Percentiles rank a stretch among this genome's conserved stretches.
These are phyloP conservation scores for Trypanosoma grayi DNA, from an alignment of 208 protist species.

Conservation along the genomic window DNA sequence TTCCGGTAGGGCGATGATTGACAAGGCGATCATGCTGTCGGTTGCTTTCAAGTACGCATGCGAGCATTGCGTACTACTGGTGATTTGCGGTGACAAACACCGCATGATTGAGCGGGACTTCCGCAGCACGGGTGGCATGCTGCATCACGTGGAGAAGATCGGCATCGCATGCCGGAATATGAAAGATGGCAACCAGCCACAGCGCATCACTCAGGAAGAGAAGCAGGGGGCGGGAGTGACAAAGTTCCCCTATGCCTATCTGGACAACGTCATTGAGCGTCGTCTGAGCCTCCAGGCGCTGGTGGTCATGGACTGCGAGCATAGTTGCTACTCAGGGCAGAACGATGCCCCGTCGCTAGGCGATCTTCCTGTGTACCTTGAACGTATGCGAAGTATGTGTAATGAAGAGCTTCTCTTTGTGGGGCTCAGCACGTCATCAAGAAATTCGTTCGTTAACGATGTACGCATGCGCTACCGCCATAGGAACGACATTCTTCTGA, in stretches of 20 bases:
- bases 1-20: slow-evolving; percentile 23
- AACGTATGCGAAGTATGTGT: slow-evolving; percentile 77
- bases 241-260: slow-evolving; percentile 73
- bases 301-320: slow-evolving; percentile 63
- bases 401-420: slow-evolving; percentile 92
- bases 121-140: slow-evolving; percentile 11
- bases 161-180: background rate
- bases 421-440: slow-evolving; percentile 55
- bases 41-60: slow-evolving; percentile 87
- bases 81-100: slow-evolving; percentile 43
- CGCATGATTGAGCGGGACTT: slow-evolving; percentile 17
- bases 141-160: slow-evolving; percentile 24
- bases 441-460: too few species aligned
- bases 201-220: background rate
- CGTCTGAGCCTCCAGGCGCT: slow-evolving; percentile 50
- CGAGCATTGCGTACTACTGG: slow-evolving; percentile 74
- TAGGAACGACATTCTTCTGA: slow-evolving; percentile 89
- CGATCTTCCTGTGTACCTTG: slow-evolving; percentile 75
- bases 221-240: background rate
- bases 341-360: slow-evolving; percentile 71
- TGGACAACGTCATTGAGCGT: slow-evolving; percentile 70
- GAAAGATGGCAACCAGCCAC: background rate
- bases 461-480: slow-evolving; percentile 42
- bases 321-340: slow-evolving; percentile 71
- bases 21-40: slow-evolving; percentile 75